Base-by-base conservation (phyloP, 2,329 filamentous ascomycete species). In the Tolypocladium inflatum region DNA sequence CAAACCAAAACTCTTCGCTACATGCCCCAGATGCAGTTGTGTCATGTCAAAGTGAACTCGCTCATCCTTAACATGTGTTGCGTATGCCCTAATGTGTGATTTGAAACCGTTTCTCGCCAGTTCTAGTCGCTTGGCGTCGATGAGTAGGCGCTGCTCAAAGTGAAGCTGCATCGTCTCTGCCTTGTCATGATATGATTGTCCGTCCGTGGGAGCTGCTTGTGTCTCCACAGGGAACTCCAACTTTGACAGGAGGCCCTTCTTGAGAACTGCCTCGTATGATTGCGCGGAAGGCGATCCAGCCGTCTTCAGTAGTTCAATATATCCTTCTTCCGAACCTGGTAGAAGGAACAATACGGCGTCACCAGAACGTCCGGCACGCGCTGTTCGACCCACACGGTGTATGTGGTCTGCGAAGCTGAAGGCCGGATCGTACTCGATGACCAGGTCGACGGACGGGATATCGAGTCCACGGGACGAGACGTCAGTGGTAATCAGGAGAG, bases 391-490 rank as follows among this genome's bases (percentile, higher is more conserved):
- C 57, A 97, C 90, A 58, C 94, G 88, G 75, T 99, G 94, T 9
- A 97, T 82, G 71, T 99, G 94, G 71, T 99, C 94, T 60, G 92
- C 89, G 30, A 91, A 86, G 69, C 89, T 91, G 74, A 97, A 97
- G 2, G 94, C 90, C 0, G 94, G 92, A 69, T 99, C 94, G 70
- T 96, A 97, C 71, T 99, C 94, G 58, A 99, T 83, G 55, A 99
- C 91, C 23, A 97, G 80, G 70, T 99, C 94, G 55, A 99, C 90
- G 55, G 94, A 93, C 1, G 93, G 93, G 19, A 99, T 84, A 78
- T 99, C 94, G 48, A 99, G 85, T 76, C 94, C 94, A 68, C 94
- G 90, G 23, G 94, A 94, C 15, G 94, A 91, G 55, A 99, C 94
- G 68, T 99, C 94, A 1, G 94, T 99, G 65, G 92, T 96, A 63